Percentiles rank a stretch among this genome's conserved stretches.
phyloP scores from a whole-genome alignment of 2,329 filamentous ascomycete species.

The Graphiopsis chlorocephala region DNA sequence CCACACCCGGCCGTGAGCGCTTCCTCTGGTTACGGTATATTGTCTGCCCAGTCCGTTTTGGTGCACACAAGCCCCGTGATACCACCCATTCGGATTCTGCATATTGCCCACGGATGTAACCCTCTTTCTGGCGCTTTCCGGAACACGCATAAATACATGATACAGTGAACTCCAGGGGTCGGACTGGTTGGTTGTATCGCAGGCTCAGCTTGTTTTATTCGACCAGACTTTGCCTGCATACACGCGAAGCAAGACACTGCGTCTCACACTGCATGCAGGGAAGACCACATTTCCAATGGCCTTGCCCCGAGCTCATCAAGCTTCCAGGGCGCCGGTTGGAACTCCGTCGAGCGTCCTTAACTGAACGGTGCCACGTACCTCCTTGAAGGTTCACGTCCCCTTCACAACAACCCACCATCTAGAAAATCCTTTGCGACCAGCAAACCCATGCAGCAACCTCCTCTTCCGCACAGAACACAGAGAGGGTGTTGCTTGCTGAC shows the following conservation, averaged over 20 bases:
- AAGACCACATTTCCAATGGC: not conserved
- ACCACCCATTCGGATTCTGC: slow-evolving; percentile 1
- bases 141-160: not conserved
- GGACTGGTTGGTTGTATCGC: not conserved
- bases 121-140: not conserved
- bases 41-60: not conserved
- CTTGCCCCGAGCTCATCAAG: not conserved
- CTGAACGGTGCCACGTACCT: not conserved
- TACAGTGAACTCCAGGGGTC: not conserved
- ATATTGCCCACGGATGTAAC: slow-evolving; percentile 5
- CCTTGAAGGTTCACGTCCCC: no score
- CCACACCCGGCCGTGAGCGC: slow-evolving; percentile 1
- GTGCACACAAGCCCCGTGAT: not conserved
- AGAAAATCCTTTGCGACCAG: not conserved
- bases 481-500: not conserved
- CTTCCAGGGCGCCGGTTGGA: not conserved
- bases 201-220: not conserved
- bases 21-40: not conserved
- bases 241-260: slow-evolving; percentile 2
- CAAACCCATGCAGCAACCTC: not conserved
- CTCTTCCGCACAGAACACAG: not conserved
- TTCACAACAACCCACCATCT: not conserved
- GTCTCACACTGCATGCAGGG: not conserved
- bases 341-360: no score
- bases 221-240: not conserved